These are phyloP conservation scores for Candida corydali DNA, from an alignment of 805 yeast genomes.

Conservation along the genomic window DNA sequence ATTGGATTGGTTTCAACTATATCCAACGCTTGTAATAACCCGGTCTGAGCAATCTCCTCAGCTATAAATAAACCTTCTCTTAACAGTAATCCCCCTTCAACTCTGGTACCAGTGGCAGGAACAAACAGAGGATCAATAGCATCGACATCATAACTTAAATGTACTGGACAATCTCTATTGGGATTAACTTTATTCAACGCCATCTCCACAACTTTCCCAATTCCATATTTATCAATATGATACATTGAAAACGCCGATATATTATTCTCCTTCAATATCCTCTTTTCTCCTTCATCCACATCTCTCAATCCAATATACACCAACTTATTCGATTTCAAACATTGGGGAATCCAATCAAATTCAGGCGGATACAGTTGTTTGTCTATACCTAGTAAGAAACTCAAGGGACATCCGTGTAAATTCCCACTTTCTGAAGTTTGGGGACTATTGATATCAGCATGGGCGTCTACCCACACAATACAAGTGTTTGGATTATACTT, in stretches of 20 bases:
- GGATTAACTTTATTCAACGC: slow-evolving; percentile 81
- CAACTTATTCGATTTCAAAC: slow-evolving; percentile 62
- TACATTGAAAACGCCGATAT: slow-evolving; percentile 92
- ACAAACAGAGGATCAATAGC: slow-evolving; percentile 93
- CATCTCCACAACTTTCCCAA: slow-evolving; percentile 86
- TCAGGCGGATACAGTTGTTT: slow-evolving; percentile 63
- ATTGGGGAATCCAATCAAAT: slow-evolving; percentile 75
- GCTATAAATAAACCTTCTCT: slow-evolving; percentile 92
- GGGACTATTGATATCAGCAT: slow-evolving; percentile 94
- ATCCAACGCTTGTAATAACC: slow-evolving; percentile 83
- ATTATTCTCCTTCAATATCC: slow-evolving; percentile 61
- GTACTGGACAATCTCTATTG: slow-evolving; percentile 63
- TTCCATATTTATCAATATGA: slow-evolving; percentile 92
- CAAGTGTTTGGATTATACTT: slow-evolving; percentile 82
- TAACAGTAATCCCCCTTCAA: slow-evolving; percentile 90
- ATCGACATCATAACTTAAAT: slow-evolving; percentile 91
- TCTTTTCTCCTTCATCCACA: slow-evolving; percentile 82
- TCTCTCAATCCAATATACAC: slow-evolving; percentile 95
- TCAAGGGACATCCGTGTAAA: slow-evolving; percentile 94
- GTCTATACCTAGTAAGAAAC: slow-evolving; percentile 83
- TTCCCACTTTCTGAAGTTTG: slow-evolving; percentile 81
- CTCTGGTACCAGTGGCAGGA: slow-evolving; percentile 98
- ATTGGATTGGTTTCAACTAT: slow-evolving; percentile 92
- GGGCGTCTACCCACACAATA: slow-evolving; percentile 95
- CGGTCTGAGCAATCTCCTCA: slow-evolving; percentile 88